Evolutionary conservation across 1,139 yeast genomes (phyloP), one percentile per base, ranked within the genome.

Genomic region (Saccharomyces uvarum): DNA sequence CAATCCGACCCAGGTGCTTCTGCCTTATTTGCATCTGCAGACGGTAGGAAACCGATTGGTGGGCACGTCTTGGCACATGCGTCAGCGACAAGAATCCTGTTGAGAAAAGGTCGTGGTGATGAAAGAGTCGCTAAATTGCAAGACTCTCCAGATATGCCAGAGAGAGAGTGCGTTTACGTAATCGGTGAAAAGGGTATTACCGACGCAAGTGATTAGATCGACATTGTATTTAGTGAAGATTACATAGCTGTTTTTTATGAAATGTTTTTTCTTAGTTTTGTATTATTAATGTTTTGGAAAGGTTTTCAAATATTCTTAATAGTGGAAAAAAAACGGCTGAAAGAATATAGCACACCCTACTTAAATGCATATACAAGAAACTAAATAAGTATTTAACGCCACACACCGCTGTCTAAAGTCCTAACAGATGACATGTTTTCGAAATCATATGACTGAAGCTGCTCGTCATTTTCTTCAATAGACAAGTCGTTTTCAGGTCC

Each of bases 1-100:
- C 86, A 82, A 65, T 78, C 84, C 14, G 86, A 82, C 61, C 86
- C 86, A 1, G 86, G 86, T 49, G 86, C 86, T 0, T 79, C 84
- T 53, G 80, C 84, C 2, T 67, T 82, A 54, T 82, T 82, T 71
- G 86, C 86, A 0, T 73, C 83, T 42, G 84, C 83, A 16, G 86
- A 82, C 66, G 84, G 86, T 6, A 73, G 85, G 57, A 82, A 82
- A 63, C 86, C 86, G 0, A 79, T 82, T 55, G 86, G 86, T 29
- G 86, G 86, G 0, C 86, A 82, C 66, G 81, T 81, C 42, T 67
- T 82, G 54, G 85, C 85, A 0, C 85, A 81, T 67, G 85, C 85
- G 0, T 80, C 84, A 14, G 86, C 85, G 2, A 82, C 86, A 1
- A 73, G 86, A 63, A 73, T 82, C 28, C 66, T 81, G 42, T 68